Conservation (phyloP, 495 filamentous ascomycete species). For the Penicillium diatomitis region DNA sequence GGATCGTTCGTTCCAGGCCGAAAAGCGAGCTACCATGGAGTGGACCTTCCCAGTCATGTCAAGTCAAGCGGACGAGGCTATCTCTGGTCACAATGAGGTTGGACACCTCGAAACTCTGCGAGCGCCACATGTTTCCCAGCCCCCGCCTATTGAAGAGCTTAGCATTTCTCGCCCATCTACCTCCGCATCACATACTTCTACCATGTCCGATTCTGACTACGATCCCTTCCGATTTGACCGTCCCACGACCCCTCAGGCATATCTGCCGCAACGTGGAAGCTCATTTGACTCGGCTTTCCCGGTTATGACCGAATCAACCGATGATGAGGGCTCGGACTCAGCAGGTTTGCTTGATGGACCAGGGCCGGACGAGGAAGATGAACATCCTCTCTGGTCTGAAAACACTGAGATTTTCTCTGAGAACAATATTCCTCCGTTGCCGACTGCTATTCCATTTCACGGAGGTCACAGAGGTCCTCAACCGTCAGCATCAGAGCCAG, state of each 20-base stretch:
- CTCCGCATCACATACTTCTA: conserved; percentile 27
- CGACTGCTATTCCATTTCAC: conserved; percentile 8
- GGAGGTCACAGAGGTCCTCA: conserved; percentile 3
- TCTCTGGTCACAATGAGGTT: conserved; percentile 3
- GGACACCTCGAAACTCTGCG: conserved; percentile 30
- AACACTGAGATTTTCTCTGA: conserved; percentile 2
- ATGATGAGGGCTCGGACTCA: conserved; percentile 16
- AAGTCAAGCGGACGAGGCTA: conserved; percentile 8
- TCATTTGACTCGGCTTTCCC: conserved; percentile 20
- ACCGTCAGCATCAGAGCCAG: conserved; percentile 14
- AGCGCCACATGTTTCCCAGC: conserved; percentile 19
- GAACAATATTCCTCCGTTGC: conserved; percentile 5
- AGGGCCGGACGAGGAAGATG: conserved; percentile 33
- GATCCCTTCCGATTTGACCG: conserved; percentile 41
- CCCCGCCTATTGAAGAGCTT: conserved; percentile 13
- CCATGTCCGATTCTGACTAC: conserved; percentile 32
- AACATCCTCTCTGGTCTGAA: conserved; percentile 13
- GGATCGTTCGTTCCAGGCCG: conserved; percentile 15
- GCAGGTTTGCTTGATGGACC: conserved; percentile 28
- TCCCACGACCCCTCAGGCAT: conserved; percentile 19
- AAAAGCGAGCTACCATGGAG: conserved; percentile 32
- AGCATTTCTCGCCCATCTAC: conserved; percentile 33
- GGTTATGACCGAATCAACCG: conserved; percentile 10
- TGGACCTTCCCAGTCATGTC: conserved; percentile 43
- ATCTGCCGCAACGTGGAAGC: conserved; percentile 6